Evolutionary conservation across 1,284 basidiomycete genomes (phyloP).

Genomic region (Ceratobasidium papillatum): DNA sequence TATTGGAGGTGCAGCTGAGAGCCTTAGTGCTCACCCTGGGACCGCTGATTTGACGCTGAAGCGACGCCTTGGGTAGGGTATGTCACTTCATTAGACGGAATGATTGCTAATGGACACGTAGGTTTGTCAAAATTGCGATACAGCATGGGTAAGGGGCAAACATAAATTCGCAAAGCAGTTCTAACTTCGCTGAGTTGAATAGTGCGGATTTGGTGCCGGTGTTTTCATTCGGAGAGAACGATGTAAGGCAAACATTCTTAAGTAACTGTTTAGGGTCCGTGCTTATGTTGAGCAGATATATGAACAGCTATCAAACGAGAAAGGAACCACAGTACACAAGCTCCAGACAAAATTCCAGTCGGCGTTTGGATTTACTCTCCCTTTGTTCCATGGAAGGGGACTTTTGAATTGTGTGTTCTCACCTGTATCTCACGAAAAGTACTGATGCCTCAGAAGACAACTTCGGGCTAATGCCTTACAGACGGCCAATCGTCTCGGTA

Average conservation of each 20-base stretch:
- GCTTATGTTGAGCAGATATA: conserved; percentile 71
- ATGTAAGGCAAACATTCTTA: conserved; percentile 64
- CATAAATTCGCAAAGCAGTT: too few species aligned
- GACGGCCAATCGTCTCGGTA: conserved; percentile 92
- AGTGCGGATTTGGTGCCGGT: conserved; percentile 94
- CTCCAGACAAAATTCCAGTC: conserved; percentile 91
- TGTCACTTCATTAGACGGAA: conserved; percentile 42
- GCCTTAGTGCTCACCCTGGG: conserved; percentile 90
- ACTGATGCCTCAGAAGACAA: conserved; percentile 67
- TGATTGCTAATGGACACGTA: conserved; percentile 48
- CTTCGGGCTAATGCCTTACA: conserved; percentile 90
- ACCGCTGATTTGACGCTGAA: conserved; percentile 93
- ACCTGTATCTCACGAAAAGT: neutral
- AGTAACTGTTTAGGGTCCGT: neutral
- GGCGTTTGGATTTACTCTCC: conserved; percentile 96
- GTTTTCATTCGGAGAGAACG: conserved; percentile 98
- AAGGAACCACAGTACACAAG: conserved; percentile 87
- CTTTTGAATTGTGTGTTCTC: conserved; percentile 82
- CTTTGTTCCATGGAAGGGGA: conserved; percentile 91
- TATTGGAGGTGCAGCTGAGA: conserved; percentile 95
- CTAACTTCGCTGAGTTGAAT: neutral
- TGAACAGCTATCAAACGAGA: conserved; percentile 93
- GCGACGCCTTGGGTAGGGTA: conserved; percentile 51
- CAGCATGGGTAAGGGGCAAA: conserved; percentile 88
- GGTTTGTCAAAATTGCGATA: conserved; percentile 97